phyloP scores from a whole-genome alignment of 83 land plant genomes.

The Larix sibirica region DNA sequence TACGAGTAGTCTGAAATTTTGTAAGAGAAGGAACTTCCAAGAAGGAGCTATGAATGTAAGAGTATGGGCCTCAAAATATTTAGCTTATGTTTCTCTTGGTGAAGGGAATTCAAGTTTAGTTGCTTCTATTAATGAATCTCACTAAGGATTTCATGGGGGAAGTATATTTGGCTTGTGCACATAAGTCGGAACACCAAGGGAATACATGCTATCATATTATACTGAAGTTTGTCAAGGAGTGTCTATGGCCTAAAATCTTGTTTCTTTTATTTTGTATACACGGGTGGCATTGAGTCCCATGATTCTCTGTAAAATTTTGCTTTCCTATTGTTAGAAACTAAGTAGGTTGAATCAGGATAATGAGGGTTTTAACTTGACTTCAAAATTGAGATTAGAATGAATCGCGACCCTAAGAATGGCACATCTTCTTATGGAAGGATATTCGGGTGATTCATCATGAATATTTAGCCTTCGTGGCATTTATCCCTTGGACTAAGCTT shows the following conservation, averaged over 20 bases:
- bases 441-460: neutral
- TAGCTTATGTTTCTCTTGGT: constrained; percentile 59
- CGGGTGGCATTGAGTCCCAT: neutral
- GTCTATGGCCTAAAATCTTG: neutral
- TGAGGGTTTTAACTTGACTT: neutral
- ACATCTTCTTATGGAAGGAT: neutral
- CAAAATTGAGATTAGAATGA: neutral
- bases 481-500: constrained; percentile 5
- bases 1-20: constrained; percentile 27
- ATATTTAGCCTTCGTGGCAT: neutral
- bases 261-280: neutral
- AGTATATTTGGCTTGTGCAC: neutral
- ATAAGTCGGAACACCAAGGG: neutral
- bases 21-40: constrained; percentile 47
- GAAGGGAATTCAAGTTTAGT: constrained; percentile 43
- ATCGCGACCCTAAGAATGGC: neutral
- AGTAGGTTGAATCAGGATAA: neutral
- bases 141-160: neutral
- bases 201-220: neutral
- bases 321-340: neutral
- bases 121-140: constrained; percentile 14
- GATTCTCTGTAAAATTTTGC: constrained; percentile 2
- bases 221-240: neutral
- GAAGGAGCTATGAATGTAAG: constrained; percentile 65
- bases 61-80: constrained; percentile 69